Evolutionary conservation across 2,329 filamentous ascomycete genomes (phyloP), one percentile per base, ranked within the genome.

Genomic region (Stachybotrys chlorohalonatus): DNA sequence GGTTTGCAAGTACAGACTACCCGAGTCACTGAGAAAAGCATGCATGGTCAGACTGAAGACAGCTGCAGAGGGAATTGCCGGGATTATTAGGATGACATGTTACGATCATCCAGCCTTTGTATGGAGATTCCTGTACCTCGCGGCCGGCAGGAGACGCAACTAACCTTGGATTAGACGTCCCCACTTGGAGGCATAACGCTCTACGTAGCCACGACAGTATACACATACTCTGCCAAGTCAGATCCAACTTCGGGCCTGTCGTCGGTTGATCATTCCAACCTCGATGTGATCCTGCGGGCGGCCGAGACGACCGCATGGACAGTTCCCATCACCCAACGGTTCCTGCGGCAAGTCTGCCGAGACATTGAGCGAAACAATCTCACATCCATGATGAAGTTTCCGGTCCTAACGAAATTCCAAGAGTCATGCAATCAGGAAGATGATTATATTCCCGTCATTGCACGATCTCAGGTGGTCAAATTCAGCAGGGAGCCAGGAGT

Each of bases 151-250:
- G 15, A 49, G 2, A 24, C 48, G 17, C 17, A 32, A 31, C 53
- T 54, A 32, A 54, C 39, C 15, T 32, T 15, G 31, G 11, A 52
- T 42, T 47, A 72, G 69, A 70, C 63, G 61, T 70, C 66, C 47
- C 67, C 68, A 6, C 48, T 72, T 11, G 69, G 64, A 55, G 87
- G 90, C 0, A 85, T 96, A 60, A 91, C 90, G 53, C 74, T 96
- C 16, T 96, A 95, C 64, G 88, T 91, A 45, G 88, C 92, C 15
- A 85, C 86, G 4, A 85, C 90, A 0, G 90, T 95, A 0, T 95
- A 92, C 59, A 81, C 94, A 1, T 86, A 94, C 61, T 84, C 90
- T 58, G 79, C 90, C 32, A 89, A 87, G 63, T 83, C 83, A 17
- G 75, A 82, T 50, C 82, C 84, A 1, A 74, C 81, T 9, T 80